Evolutionary conservation across 805 yeast species (phyloP).

Genomic region (Metschnikowia amazonensis): DNA sequence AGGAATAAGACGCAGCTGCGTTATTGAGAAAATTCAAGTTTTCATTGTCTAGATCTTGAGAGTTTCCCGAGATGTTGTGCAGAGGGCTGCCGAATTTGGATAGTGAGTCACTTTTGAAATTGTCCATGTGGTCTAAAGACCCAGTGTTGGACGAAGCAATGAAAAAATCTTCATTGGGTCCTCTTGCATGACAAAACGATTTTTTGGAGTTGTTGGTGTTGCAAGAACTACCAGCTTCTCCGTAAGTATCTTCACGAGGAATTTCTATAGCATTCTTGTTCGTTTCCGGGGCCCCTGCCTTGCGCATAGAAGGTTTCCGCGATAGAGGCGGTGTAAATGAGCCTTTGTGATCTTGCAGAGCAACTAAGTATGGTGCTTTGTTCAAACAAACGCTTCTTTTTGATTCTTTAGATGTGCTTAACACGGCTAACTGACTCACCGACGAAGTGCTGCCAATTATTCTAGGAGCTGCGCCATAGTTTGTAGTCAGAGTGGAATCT

Average conservation of each 20-base stretch:
- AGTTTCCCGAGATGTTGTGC: background rate
- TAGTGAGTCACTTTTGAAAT: background rate
- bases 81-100: background rate
- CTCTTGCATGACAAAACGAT: conserved; percentile 1
- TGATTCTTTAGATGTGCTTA: conserved; percentile 16
- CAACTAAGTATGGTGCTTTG: background rate
- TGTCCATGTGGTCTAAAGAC: background rate
- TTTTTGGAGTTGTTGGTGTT: conserved; percentile 1
- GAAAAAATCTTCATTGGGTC: conserved; percentile 5
- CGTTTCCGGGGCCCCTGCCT: background rate
- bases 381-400: background rate
- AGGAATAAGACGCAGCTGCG: conserved; percentile 16
- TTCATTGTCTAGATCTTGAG: conserved; percentile 35
- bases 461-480: conserved; percentile 27
- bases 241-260: background rate
- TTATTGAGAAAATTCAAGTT: conserved; percentile 23
- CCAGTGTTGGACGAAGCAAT: background rate
- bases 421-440: conserved; percentile 9
- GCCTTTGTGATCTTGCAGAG: background rate
- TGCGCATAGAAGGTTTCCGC: background rate
- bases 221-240: background rate
- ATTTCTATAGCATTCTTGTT: background rate
- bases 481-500: conserved; percentile 39
- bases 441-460: conserved; percentile 13
- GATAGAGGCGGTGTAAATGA: background rate